Evolutionary conservation across 106 monocot genomes (phyloP).

Genomic region (Phalaenopsis equestris): DNA sequence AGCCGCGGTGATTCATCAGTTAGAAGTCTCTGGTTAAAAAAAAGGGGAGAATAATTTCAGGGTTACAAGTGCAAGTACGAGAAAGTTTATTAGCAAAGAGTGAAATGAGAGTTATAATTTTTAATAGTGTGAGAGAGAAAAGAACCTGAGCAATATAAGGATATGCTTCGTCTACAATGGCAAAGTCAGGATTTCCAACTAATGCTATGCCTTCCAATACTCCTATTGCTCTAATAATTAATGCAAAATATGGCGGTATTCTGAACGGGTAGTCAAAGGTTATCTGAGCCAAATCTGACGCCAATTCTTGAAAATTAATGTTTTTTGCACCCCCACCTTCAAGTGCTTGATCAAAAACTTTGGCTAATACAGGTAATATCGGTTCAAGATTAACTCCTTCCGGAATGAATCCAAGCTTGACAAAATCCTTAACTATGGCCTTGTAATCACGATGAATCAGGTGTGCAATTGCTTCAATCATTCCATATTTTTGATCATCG

Average conservation of each 20-base stretch:
- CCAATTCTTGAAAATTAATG: conserved; percentile 96
- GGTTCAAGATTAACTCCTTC: conserved; percentile 96
- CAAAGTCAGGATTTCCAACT: conserved; percentile 94
- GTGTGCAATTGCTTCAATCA: conserved; percentile 97
- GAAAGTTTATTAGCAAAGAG: neutral
- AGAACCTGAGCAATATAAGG: conserved; percentile 96
- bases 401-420: conserved; percentile 95
- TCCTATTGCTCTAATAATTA: conserved; percentile 98
- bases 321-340: conserved; percentile 99
- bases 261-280: conserved; percentile 98
- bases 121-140: neutral
- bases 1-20: conserved; percentile 94
- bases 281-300: conserved; percentile 95
- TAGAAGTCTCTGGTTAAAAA: conserved; percentile 57
- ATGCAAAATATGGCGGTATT: conserved; percentile 99
- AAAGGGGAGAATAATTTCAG: neutral
- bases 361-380: conserved; percentile 87
- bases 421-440: conserved; percentile 96
- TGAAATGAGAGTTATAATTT: neutral
- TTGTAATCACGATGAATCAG: conserved; percentile 97
- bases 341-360: conserved; percentile 99
- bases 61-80: neutral
- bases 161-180: conserved; percentile 98
- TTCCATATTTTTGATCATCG: conserved; percentile 96
- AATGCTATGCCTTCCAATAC: conserved; percentile 97